Evolutionary conservation across 225 moss, liverwort and hornwort species (phyloP), one percentile per base, ranked within the genome.

Genomic region (Takakia lepidozioides): DNA sequence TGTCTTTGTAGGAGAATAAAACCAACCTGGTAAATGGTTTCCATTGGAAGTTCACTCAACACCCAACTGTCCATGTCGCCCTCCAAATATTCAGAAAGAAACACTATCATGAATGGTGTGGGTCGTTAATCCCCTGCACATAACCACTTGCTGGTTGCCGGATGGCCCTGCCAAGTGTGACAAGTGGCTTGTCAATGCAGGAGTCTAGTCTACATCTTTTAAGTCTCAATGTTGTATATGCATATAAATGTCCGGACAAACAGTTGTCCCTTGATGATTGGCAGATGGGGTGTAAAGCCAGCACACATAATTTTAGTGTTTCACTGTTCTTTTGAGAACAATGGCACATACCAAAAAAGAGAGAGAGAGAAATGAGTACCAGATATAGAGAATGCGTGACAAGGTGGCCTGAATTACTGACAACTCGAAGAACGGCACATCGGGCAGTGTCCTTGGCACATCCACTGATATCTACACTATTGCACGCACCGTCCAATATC

Each of bases 71-170:
- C 85, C 68, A 98, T 71, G 29, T 90, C 90, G 18, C 87, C 90
- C 62, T 98, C 95, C 56, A 98, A 63, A 68, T 98, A 74, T 69
- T 98, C 95, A 37, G 95, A 98, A 25, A 98, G 63, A 62, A 98
- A 98, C 46, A 98, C 95, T 55, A 90, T 66, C 49, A 98, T 70
- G 65, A 98, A 98, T 11, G 95, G 95, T 32, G 90, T 91, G 38
- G 82, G 54, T 98, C 95, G 52, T 98, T 98, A 67, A 98, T 87
- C 57, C 95, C 95, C 74, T 98, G 95, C 23, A 98, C 95, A 71
- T 98, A 98, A 49, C 95, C 95, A 69, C 95, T 98, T 35, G 95
- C 95, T 51, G 95, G 95, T 62, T 98, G 95, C 27, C 95, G 95
- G 56, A 98, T 98, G 46, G 95, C 95, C 95, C 93, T 93, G 93